Conservation (phyloP, 495 filamentous ascomycete genomes). For the Massariosphaeria phaeospora region DNA sequence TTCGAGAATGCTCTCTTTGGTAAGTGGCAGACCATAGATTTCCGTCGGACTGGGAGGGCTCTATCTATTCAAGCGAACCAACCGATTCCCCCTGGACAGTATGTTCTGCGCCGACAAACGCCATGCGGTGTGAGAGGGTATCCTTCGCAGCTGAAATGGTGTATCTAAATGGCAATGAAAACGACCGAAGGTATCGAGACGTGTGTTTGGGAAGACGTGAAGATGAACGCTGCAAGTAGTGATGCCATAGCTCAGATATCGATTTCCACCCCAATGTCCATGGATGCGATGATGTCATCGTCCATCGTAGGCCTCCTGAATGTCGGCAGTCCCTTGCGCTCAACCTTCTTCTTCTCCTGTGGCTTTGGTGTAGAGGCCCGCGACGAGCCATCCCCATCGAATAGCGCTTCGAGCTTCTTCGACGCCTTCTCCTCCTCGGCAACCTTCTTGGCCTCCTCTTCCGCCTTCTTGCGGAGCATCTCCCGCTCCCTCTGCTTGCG, state of each 20-base stretch:
- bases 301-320: slow-evolving; percentile 39
- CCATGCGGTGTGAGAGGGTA: no score
- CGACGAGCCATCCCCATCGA: slow-evolving; percentile 43
- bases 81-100: no score
- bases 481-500: slow-evolving; percentile 48
- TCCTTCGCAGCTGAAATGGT: no score
- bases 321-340: slow-evolving; percentile 35
- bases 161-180: no score
- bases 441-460: slow-evolving; percentile 34
- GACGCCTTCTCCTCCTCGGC: slow-evolving; percentile 34
- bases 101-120: no score
- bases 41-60: no score
- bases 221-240: no score
- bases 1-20: no score
- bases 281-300: slow-evolving; percentile 41
- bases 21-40: no score
- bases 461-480: slow-evolving; percentile 41
- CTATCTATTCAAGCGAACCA: no score
- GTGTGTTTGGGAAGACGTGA: no score
- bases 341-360: slow-evolving; percentile 31
- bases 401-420: slow-evolving; percentile 37
- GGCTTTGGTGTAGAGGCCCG: slow-evolving; percentile 47
- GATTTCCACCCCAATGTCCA: slow-evolving; percentile 45
- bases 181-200: no score
- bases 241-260: slow-evolving; percentile 45